A percentile compares a stretch with the other conserved stretches of the same genome.
These are phyloP conservation scores for Rhinocladiella similis DNA, from an alignment of 2,329 filamentous ascomycete genomes.

Conservation along the genomic window DNA sequence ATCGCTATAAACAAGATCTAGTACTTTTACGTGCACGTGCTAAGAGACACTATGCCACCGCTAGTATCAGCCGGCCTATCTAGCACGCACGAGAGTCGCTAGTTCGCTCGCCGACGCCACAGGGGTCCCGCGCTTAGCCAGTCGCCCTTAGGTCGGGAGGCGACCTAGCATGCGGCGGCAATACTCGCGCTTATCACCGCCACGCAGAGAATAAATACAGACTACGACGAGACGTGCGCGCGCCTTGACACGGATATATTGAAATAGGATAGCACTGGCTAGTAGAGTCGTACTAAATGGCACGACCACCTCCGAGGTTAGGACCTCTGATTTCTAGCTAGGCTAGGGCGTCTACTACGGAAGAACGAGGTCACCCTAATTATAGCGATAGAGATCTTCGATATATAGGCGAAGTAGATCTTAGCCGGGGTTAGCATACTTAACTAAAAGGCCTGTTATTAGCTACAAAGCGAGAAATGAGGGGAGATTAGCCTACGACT, in stretches of 20 bases:
- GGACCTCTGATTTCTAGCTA: not conserved
- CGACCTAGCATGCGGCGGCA: no score
- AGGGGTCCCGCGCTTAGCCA: no score
- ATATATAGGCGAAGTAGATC: not conserved
- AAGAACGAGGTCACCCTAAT: not conserved
- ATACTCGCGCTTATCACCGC: no score
- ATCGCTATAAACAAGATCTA: not conserved
- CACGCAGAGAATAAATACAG: no score
- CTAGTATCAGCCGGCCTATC: not conserved
- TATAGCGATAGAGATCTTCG: not conserved
- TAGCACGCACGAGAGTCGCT: no score
- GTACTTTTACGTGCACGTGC: not conserved
- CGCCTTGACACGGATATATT: no score
- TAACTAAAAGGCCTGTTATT: not conserved
- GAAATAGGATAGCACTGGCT: not conserved
- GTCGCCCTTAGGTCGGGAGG: no score
- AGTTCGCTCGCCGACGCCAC: no score
- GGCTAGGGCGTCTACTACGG: not conserved
- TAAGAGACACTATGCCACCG: not conserved
- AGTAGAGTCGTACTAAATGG: not conserved
- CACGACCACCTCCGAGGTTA: not conserved
- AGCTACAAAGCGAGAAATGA: not conserved
- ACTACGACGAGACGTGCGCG: no score
- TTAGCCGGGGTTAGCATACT: not conserved
- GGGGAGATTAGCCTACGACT: not conserved